A percentile compares a stretch with the other conserved stretches of the same genome.
phyloP scores from a whole-genome alignment of 1,284 basidiomycete genomes.

The Puccinia coronata region DNA sequence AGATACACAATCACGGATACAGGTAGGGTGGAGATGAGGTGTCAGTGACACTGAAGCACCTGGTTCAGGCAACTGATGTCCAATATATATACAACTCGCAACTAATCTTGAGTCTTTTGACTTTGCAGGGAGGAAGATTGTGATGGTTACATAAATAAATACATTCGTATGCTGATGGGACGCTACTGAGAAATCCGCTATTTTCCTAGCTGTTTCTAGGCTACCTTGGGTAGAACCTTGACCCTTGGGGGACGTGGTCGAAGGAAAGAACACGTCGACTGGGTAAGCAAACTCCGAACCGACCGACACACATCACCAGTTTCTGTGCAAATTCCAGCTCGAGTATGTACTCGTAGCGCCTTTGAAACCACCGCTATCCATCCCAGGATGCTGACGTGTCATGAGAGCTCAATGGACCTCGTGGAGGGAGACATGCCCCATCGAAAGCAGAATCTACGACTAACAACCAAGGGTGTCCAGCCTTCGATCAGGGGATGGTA shows the following conservation, averaged over 20 bases:
- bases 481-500: background rate
- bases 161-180: background rate
- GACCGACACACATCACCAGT: background rate
- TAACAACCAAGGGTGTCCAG: background rate
- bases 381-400: background rate
- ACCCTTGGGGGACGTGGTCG: background rate
- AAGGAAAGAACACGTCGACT: background rate
- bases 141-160: background rate
- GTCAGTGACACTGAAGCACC: background rate
- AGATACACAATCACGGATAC: background rate
- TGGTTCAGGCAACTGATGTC: background rate
- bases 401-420: background rate
- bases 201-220: background rate
- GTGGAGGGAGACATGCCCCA: background rate
- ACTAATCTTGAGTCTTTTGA: background rate
- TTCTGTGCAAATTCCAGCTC: background rate
- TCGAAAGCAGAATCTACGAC: background rate
- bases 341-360: background rate
- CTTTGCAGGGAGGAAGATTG: background rate
- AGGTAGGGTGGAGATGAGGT: background rate
- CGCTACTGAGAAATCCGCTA: background rate
- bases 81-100: background rate
- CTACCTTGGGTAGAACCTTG: background rate
- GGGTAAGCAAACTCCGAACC: slow-evolving; percentile 4
- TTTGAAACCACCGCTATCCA: background rate